phyloP scores from a whole-genome alignment of 176 grass and related monocot genomes.

The Bothriochloa decipiens region DNA sequence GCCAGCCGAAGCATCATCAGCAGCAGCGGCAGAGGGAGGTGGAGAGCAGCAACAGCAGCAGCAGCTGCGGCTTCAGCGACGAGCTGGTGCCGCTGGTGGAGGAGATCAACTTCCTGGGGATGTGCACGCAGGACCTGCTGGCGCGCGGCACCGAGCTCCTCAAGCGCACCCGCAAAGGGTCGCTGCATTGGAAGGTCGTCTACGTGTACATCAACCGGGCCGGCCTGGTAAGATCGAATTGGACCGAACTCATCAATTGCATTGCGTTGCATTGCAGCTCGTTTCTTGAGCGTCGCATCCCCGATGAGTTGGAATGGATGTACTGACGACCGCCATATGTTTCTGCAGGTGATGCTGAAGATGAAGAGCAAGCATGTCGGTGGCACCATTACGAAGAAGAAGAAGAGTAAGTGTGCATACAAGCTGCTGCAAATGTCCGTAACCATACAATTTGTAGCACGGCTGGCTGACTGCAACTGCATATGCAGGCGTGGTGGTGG shows the following conservation, averaged over 20 bases:
- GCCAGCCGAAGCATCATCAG: slow-evolving; percentile 33
- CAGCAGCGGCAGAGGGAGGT: slow-evolving; percentile 45
- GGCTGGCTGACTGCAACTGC: not conserved
- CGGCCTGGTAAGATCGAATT: slow-evolving; percentile 51
- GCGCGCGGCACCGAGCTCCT: slow-evolving; percentile 91
- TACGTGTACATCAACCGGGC: slow-evolving; percentile 79
- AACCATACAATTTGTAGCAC: no score
- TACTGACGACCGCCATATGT: no score
- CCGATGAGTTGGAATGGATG: not conserved
- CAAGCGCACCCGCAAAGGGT: slow-evolving; percentile 93
- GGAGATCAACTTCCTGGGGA: slow-evolving; percentile 79
- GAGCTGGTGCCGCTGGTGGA: slow-evolving; percentile 58
- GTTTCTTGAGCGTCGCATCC: not conserved
- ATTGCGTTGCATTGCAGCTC: no score
- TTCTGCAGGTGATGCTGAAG: slow-evolving; percentile 79
- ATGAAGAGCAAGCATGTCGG: slow-evolving; percentile 91
- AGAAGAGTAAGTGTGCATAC: slow-evolving; percentile 62
- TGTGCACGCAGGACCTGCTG: slow-evolving; percentile 86
- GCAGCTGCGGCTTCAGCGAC: slow-evolving; percentile 61
- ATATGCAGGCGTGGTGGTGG: slow-evolving; percentile 68
- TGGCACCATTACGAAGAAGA: slow-evolving; percentile 95
- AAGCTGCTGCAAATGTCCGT: not conserved
- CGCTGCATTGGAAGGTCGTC: slow-evolving; percentile 88
- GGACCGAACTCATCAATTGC: not conserved
- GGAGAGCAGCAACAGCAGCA: slow-evolving; percentile 67